These are phyloP conservation scores for Schrenkiella parvula DNA, from an alignment of 345 rosid species.

Conservation along the genomic window DNA sequence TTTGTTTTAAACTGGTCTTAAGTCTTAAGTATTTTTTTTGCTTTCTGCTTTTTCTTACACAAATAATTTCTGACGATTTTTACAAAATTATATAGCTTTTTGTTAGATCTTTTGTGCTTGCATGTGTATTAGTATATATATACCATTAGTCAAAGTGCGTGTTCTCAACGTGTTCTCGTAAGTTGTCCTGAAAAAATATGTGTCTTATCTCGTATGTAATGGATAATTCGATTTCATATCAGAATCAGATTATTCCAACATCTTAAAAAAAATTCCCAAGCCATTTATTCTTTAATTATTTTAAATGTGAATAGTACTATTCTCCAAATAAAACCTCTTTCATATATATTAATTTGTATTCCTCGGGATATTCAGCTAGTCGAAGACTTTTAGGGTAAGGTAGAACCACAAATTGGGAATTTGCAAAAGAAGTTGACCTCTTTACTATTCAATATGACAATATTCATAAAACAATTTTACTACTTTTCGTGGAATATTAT, in stretches of 20 bases:
- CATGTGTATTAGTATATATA: not conserved
- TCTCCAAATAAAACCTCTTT: constrained; percentile 22
- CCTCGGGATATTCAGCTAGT: constrained; percentile 25
- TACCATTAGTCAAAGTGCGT: not conserved
- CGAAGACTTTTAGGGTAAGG: constrained; percentile 18
- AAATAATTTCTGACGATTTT: not conserved
- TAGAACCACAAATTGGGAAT: constrained; percentile 3
- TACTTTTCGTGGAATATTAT: not conserved
- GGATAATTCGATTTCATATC: not conserved
- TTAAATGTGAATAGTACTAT: not conserved
- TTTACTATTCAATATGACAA: constrained; percentile 8
- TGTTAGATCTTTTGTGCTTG: not conserved
- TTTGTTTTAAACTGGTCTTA: not conserved
- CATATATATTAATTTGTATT: constrained; percentile 1
- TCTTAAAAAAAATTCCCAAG: not conserved
- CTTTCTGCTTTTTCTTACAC: not conserved
- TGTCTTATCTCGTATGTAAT: not conserved
- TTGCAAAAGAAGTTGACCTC: constrained; percentile 23
- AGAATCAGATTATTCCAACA: not conserved
- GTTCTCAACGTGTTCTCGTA: not conserved
- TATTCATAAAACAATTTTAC: not conserved
- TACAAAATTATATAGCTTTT: not conserved
- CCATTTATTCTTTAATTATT: not conserved
- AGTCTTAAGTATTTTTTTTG: not conserved
- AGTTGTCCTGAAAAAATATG: too few relatives aligned